A percentile compares a stretch with the other conserved stretches of the same genome.
phyloP scores from a whole-genome alignment of 106 monocot genomes.

The Dendrobium chrysotoxum region DNA sequence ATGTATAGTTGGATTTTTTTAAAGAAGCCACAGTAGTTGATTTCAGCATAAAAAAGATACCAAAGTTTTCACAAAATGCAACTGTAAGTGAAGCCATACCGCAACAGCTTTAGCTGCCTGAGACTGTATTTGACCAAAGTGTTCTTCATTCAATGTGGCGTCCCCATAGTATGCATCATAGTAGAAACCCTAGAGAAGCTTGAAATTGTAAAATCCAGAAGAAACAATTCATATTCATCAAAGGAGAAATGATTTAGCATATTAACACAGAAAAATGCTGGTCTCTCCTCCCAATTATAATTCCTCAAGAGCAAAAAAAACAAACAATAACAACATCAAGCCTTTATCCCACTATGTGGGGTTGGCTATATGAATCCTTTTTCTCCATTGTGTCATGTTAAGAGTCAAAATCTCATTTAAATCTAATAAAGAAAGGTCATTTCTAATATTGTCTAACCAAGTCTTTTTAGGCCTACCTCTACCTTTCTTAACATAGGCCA shows the following conservation, averaged over 20 bases:
- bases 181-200: conserved; percentile 75
- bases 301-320: background rate
- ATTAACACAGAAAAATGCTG: background rate
- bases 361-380: too few relatives aligned
- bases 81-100: conserved; percentile 27
- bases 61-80: background rate
- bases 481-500: too few relatives aligned
- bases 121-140: conserved; percentile 68
- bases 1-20: background rate
- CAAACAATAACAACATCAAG: too few relatives aligned
- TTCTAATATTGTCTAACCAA: too few relatives aligned
- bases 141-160: conserved; percentile 87
- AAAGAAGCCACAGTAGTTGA: background rate
- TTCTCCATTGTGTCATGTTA: too few relatives aligned
- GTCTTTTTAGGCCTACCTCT: too few relatives aligned
- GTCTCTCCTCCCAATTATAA: background rate
- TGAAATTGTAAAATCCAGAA: background rate
- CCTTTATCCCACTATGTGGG: too few relatives aligned
- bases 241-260: background rate
- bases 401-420: too few relatives aligned
- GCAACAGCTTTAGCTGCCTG: conserved; percentile 82
- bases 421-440: too few relatives aligned
- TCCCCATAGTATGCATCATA: conserved; percentile 93
- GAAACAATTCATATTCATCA: background rate
- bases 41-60: background rate